These are phyloP conservation scores for Calocybe cyanea DNA, from an alignment of 768 basidiomycete species.

Conservation along the genomic window DNA sequence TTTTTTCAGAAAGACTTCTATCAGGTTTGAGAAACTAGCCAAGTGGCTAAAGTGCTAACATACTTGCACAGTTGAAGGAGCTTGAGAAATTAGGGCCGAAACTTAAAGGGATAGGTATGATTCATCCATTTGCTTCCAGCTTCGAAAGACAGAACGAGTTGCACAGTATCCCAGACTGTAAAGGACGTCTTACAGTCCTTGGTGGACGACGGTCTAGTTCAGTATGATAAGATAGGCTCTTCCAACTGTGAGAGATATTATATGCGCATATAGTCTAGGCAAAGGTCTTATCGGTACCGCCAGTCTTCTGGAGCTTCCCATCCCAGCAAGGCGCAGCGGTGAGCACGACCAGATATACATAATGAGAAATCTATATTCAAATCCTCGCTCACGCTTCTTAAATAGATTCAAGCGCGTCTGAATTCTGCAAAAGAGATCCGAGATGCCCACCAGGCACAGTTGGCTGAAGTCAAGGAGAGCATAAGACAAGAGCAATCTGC, in stretches of 20 bases:
- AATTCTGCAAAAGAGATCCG: conserved; percentile 45
- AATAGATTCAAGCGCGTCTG: conserved; percentile 57
- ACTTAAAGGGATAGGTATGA: conserved; percentile 82
- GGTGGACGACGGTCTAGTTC: conserved; percentile 82
- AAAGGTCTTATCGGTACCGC: conserved; percentile 2
- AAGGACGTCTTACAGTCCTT: conserved; percentile 89
- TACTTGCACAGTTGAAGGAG: conserved; percentile 68
- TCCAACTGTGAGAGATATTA: conserved; percentile 70
- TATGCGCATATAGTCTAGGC: conserved; percentile 17
- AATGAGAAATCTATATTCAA: not conserved
- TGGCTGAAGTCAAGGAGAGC: conserved; percentile 42
- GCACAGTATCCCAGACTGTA: conserved; percentile 78
- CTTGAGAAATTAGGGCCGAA: conserved; percentile 87
- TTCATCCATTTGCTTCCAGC: not conserved
- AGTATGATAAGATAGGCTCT: conserved; percentile 89
- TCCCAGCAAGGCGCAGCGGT: conserved; percentile 83
- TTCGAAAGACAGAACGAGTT: not conserved
- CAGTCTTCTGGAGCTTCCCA: conserved; percentile 96
- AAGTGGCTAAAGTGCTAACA: not conserved
- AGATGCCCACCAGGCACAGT: conserved; percentile 38
- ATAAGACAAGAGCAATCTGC: conserved; percentile 50
- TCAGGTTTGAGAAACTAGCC: conserved; percentile 36
- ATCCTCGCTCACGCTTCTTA: not conserved
- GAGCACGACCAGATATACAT: not conserved
- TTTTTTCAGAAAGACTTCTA: conserved; percentile 74